Evolutionary conservation across 2,329 filamentous ascomycete species (phyloP), one percentile per base, ranked within the genome.

Genomic region (Talaromyces funiculosus): DNA sequence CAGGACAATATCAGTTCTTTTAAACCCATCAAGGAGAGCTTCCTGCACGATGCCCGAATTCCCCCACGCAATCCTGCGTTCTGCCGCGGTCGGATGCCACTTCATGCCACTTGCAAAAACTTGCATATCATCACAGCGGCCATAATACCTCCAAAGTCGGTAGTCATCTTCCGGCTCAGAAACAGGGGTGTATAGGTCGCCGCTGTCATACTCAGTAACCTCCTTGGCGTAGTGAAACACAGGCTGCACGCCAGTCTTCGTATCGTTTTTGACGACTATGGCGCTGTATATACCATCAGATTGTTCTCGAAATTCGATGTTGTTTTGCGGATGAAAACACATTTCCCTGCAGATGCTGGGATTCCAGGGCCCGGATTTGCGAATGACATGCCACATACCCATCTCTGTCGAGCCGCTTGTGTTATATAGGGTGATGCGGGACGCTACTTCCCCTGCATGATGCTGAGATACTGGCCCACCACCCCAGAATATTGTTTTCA

Each of bases 91-190:
- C 18, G 56, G 56, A 37, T 58, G 43, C 56, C 56, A 58, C 37
- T 58, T 58, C 35, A 51, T 12, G 8, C 62, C 62, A 60, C 49
- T 67, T 20, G 33, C 37, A 20, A 67, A 61, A 1, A 67, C 65
- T 38, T 65, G 58, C 47, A 67, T 61, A 58, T 67, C 65, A 57
- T 67, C 65, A 10, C 43, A 24, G 37, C 51, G 63, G 12, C 43
- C 60, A 29, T 47, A 26, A 37, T 55, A 63, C 31, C 22, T 59
- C 62, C 62, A 63, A 31, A 55, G 16, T 47, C 8, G 49, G 33
- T 62, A 26, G 6, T 47, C 33, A 22, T 51, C 56, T 24, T 29
- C 20, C 9, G 60, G 55, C 14, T 60, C 31, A 38, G 43, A 29
- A 51, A 49, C 54, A 10, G 18, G 60, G 8, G 26, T 37, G 55